Evolutionary conservation across 2,329 filamentous ascomycete genomes (phyloP).

Genomic region (Exserohilum rostratum): DNA sequence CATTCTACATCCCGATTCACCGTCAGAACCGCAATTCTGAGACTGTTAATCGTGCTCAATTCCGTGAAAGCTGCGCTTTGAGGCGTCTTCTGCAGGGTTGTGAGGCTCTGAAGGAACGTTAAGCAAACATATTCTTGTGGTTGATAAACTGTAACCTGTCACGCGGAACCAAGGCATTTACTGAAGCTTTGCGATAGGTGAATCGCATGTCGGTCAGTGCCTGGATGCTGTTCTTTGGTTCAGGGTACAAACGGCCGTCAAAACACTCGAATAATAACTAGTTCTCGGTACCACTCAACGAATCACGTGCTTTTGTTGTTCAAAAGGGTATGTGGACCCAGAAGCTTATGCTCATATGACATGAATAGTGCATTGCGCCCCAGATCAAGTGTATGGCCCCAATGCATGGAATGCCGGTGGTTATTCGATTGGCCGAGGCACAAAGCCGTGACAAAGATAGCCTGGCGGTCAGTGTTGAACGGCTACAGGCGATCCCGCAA

Average conservation of each 20-base stretch:
- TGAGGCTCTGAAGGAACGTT: no score
- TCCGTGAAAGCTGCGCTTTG: no score
- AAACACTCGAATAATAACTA: not conserved
- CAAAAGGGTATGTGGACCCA: not conserved
- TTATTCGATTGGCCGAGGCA: slow-evolving; percentile 10
- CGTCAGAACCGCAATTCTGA: no score
- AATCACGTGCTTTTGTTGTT: no score
- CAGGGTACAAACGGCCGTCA: not conserved
- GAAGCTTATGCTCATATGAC: not conserved
- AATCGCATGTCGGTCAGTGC: not conserved
- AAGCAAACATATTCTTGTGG: no score
- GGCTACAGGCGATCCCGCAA: slow-evolving; percentile 13
- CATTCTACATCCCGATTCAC: not conserved
- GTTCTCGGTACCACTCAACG: no score
- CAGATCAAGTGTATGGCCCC: not conserved
- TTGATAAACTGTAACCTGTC: no score
- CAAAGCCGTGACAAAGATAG: slow-evolving; percentile 13
- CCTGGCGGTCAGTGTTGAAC: slow-evolving; percentile 15
- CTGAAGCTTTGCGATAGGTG: no score
- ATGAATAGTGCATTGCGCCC: not conserved
- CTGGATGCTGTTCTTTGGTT: not conserved
- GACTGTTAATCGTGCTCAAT: no score
- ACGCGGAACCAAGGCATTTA: no score
- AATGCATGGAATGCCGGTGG: not conserved
- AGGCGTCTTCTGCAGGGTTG: no score